Conservation (phyloP, 2,329 filamentous ascomycete genomes). For the Pleomassaria siparia region DNA sequence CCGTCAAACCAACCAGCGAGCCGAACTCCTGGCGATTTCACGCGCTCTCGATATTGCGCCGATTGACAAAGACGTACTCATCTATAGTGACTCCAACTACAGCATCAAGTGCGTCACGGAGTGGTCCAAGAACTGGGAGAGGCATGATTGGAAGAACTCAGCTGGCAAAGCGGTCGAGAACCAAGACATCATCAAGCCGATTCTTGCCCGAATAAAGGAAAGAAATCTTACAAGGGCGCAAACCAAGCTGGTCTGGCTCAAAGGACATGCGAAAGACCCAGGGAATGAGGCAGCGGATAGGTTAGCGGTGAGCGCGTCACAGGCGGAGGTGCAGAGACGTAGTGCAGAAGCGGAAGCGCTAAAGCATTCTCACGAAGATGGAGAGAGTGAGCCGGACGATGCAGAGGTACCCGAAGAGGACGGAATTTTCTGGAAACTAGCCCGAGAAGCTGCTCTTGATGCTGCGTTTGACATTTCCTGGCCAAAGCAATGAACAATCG, state of each 20-base stretch:
- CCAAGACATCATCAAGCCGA: constrained; percentile 75
- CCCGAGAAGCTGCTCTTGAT: too few species aligned
- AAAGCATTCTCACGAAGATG: too few species aligned
- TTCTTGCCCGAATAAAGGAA: constrained; percentile 71
- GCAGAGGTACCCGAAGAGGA: too few species aligned
- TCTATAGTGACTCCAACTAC: constrained; percentile 89
- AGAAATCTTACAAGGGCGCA: constrained; percentile 54
- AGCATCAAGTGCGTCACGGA: constrained; percentile 84
- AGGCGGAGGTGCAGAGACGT: too few species aligned
- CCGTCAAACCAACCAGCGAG: constrained; percentile 89
- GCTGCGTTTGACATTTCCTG: too few species aligned
- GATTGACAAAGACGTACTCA: constrained; percentile 67
- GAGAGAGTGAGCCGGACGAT: too few species aligned
- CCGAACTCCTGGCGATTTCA: constrained; percentile 87
- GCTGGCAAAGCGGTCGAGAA: constrained; percentile 77
- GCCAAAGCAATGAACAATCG: too few species aligned
- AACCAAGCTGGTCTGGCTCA: constrained; percentile 78
- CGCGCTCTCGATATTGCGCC: constrained; percentile 79
- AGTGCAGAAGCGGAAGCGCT: too few species aligned
- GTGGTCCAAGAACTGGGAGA: constrained; percentile 76
- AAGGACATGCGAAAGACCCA: constrained; percentile 70
- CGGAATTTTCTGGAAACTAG: too few species aligned
- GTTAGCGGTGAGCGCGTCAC: constrained; percentile 70
- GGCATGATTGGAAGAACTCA: constrained; percentile 72
- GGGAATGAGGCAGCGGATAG: constrained; percentile 82